Evolutionary conservation across 2,329 filamentous ascomycete genomes (phyloP), one percentile per base, ranked within the genome.

Genomic region (Penicillium hesseltinei): DNA sequence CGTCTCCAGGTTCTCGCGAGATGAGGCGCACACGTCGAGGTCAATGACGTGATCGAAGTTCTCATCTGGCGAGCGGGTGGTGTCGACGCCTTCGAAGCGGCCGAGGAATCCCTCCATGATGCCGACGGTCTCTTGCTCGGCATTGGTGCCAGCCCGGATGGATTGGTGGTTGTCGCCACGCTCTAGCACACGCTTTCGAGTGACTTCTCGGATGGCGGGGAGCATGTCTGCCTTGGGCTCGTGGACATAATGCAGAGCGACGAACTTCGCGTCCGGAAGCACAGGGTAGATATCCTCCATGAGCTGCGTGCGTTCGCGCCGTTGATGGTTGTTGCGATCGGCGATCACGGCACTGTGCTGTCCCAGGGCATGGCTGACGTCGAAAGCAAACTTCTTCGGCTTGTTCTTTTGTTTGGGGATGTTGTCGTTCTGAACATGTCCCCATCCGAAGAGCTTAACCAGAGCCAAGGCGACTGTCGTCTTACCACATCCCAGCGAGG

Each of bases 111-210:
- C 91, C 66, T 97, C 90, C 94, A 99, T 97, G 66, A 99, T 96
- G 5, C 85, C 84, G 46, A 94, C 80, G 54, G 94, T 90, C 73
- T 96, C 93, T 19, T 82, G 77, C 46, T 81, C 76, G 44, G 88
- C 84, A 55, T 90, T 88, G 45, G 85, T 88, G n/a, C 78, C 81
- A 11, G 93, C 92, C 69, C 94, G 92, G 58, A 99, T 97, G 0
- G 94, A 99, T 76, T 99, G 94, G 73, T 99, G 94, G 69, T 97
- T 97, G 73, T 99, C 92, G 15, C 94, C 94, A 23, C 94, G 88
- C 6, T 85, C 82, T 21, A 97, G 78, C 0, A 99, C 91, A 49
- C 94, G 87, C 61, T 87, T 83, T 56, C 85, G 87, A 1, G 92
- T 96, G 27, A 93, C 81, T 56, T 84, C 79, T 44, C 90, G 84